Conservation (phyloP, 306 rosid species). For the Neltuma alba region DNA sequence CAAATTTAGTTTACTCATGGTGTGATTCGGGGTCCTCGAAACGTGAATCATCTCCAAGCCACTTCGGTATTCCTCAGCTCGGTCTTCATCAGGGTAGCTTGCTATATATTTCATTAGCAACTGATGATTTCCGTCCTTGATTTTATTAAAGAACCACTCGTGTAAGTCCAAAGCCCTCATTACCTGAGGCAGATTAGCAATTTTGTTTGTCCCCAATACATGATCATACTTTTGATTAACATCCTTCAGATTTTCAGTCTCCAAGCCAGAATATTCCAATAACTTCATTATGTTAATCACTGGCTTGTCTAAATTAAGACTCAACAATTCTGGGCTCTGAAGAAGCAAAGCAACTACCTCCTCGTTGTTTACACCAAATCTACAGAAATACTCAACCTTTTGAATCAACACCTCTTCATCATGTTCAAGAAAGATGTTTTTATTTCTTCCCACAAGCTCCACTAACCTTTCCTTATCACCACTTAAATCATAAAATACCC, state of each 20-base stretch:
- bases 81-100: constrained; percentile 46
- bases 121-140: constrained; percentile 53
- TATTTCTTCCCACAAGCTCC: constrained; percentile 52
- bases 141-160: constrained; percentile 62
- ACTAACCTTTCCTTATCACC: constrained; percentile 47
- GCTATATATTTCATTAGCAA: constrained; percentile 50
- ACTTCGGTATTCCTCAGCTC: constrained; percentile 37
- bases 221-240: constrained; percentile 43
- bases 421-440: constrained; percentile 49
- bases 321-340: constrained; percentile 50
- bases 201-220: constrained; percentile 63
- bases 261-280: constrained; percentile 57
- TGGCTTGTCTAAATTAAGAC: constrained; percentile 48
- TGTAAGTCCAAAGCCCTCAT: constrained; percentile 69
- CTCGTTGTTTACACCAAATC: constrained; percentile 56
- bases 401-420: constrained; percentile 51
- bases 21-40: constrained; percentile 48
- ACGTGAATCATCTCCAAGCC: constrained; percentile 48
- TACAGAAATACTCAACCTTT: constrained; percentile 54
- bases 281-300: constrained; percentile 52
- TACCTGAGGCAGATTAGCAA: constrained; percentile 64
- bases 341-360: constrained; percentile 61
- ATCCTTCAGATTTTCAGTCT: constrained; percentile 26
- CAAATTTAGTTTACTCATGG: constrained; percentile 63
- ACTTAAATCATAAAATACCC: constrained; percentile 65